A percentile compares a stretch with the other conserved stretches of the same genome.
Conservation (phyloP, 2,329 filamentous ascomycete genomes). For the Ophiostoma sp. region DNA sequence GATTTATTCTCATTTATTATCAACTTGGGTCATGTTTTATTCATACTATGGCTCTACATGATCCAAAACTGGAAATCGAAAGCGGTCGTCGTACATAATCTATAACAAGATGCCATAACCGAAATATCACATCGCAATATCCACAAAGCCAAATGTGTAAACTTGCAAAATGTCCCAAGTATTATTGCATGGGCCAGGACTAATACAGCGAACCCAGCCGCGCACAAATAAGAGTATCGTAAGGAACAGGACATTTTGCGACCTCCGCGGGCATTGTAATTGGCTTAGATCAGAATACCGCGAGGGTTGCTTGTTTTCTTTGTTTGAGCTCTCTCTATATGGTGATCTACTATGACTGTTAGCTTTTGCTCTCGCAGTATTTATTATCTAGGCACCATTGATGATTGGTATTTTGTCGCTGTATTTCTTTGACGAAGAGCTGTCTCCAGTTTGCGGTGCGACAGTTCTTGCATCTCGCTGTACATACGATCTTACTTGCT, state of each 20-base stretch:
- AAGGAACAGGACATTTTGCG: no score
- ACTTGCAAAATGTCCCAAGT: not conserved
- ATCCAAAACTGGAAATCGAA: not conserved
- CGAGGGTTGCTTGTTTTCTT: not conserved
- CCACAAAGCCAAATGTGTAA: not conserved
- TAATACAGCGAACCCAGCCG: no score
- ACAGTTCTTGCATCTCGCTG: not conserved
- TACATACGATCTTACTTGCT: not conserved
- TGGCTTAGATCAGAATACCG: no score
- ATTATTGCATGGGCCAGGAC: not conserved
- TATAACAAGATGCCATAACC: not conserved
- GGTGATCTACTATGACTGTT: no score
- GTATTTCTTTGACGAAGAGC: not conserved
- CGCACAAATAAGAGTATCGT: not conserved
- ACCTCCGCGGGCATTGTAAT: not conserved
- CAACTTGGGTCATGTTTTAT: not conserved
- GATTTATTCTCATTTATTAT: not conserved
- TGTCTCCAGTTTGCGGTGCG: not conserved
- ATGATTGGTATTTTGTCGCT: not conserved
- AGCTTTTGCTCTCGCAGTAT: not conserved
- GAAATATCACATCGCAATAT: not conserved
- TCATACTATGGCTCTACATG: not conserved
- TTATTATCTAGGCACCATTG: not conserved
- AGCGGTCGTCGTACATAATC: not conserved
- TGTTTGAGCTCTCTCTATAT: no score